Base-by-base conservation (phyloP, 2,329 filamentous ascomycete genomes). In the Pyrenochaeta sp. region DNA sequence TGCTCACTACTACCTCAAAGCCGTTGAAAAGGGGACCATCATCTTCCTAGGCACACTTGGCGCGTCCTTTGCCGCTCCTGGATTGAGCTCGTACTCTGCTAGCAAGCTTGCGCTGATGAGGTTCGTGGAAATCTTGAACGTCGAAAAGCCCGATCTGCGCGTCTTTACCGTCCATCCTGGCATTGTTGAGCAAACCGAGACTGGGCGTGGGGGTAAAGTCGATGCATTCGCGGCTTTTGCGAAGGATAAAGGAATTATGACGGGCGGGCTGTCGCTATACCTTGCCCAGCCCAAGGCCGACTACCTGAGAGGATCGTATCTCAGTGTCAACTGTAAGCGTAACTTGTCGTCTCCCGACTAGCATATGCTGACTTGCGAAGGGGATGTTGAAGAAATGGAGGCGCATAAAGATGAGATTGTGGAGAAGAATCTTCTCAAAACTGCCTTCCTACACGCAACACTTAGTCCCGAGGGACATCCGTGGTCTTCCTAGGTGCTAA, bases 381-480 rank as follows among this genome's bases (percentile, higher is more conserved):
- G 51, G 65, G 65, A 70, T 51, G 50, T 65, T 24, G 44, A 53
- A 10, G 60, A 68, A 51, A 47, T 69, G 43, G 48, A 61, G 35
- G 47, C 36, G 10, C 58, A 63, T 41, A 60, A 53, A 32, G 53
- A 62, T 11, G 56, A 68, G 48, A 66, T 69, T 45, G 44, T 60
- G 8, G 46, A 60, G 18, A 53, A 58, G 29, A 61, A 65, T 37
- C 41, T 67, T 24, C 46, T 69, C 30, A 62, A 60, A 37, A 42
- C 55, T 28, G 52, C 35, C 28, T 60, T 58, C 35, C 20, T 57
- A 10, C 40, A 47, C 13, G 58, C 56, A 11, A 52, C 46, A 19
- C 42, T 61, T 7, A 54, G 56, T n/a, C 30, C 44, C 10, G 47
- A 53, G 6, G 56, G 54, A 10, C 53, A 60, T 22, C 48, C 52